These are phyloP conservation scores for Cymodocea nodosa DNA, from an alignment of 116 monocot species.

Conservation along the genomic window DNA sequence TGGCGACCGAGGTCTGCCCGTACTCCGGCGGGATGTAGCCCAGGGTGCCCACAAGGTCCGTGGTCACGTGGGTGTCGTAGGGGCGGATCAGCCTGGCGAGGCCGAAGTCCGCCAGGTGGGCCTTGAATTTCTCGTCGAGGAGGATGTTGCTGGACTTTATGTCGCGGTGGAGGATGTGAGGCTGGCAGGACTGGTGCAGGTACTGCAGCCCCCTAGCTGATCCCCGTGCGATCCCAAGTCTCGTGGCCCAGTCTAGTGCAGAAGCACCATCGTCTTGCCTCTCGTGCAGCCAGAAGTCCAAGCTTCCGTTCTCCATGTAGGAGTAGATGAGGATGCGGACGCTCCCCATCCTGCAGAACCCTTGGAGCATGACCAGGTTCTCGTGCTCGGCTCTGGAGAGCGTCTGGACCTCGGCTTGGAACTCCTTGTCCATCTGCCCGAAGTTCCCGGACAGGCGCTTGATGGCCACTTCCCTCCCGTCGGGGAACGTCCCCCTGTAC, in stretches of 20 bases:
- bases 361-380: conserved; percentile 57
- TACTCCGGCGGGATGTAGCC: conserved; percentile 73
- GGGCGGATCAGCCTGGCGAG: conserved; percentile 44
- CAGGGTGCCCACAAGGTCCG: conserved; percentile 52
- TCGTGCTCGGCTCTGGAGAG: conserved; percentile 44
- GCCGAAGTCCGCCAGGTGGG: conserved; percentile 60
- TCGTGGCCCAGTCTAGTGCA: conserved; percentile 26
- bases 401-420: conserved; percentile 49
- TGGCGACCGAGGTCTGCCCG: conserved; percentile 43
- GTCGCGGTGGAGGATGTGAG: conserved; percentile 59
- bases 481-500: conserved; percentile 38
- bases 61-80: conserved; percentile 53
- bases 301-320: conserved; percentile 67
- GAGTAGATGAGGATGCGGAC: conserved; percentile 45
- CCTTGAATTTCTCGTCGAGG: conserved; percentile 32
- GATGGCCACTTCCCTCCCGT: conserved; percentile 40
- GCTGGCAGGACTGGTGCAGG: conserved; percentile 46
- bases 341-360: conserved; percentile 36
- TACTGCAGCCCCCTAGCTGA: conserved; percentile 50
- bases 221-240: conserved; percentile 43
- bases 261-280: conserved; percentile 20
- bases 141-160: conserved; percentile 69
- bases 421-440: conserved; percentile 49
- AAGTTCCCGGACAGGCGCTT: conserved; percentile 57
- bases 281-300: conserved; percentile 70